phyloP scores from a whole-genome alignment of 1,284 basidiomycete species.

The Omphalotus olearius region DNA sequence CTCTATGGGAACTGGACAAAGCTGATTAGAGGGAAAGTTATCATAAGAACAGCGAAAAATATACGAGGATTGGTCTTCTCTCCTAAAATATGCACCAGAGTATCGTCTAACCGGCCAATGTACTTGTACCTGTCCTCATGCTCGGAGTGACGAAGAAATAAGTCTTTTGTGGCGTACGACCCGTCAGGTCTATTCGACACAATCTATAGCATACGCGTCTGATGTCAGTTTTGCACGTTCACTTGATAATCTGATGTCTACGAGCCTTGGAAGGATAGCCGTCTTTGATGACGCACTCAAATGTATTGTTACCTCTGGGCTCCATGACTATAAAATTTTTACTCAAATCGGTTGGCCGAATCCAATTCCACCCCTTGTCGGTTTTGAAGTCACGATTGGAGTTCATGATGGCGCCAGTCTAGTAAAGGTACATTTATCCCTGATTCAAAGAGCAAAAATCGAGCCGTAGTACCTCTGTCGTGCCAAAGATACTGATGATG shows the following conservation, averaged over 20 bases:
- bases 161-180: slow-evolving; percentile 56
- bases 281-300: slow-evolving; percentile 49
- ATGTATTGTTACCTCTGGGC: slow-evolving; percentile 38
- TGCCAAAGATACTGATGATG: slow-evolving; percentile 52
- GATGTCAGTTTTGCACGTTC: too few relatives aligned
- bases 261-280: slow-evolving; percentile 52
- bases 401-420: slow-evolving; percentile 44
- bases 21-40: background rate
- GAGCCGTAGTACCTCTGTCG: slow-evolving; percentile 28
- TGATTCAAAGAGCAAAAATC: background rate
- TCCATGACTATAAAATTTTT: slow-evolving; percentile 42
- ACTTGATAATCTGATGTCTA: background rate
- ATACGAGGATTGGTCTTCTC: slow-evolving; percentile 54
- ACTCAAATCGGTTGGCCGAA: slow-evolving; percentile 29
- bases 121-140: slow-evolving; percentile 45
- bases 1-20: slow-evolving; percentile 34
- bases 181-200: slow-evolving; percentile 53
- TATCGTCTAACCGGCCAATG: slow-evolving; percentile 58
- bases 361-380: slow-evolving; percentile 62
- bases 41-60: background rate
- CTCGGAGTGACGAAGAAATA: slow-evolving; percentile 45
- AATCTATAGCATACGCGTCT: slow-evolving; percentile 20
- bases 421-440: slow-evolving; percentile 2
- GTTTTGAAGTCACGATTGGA: slow-evolving; percentile 43
- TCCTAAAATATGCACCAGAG: slow-evolving; percentile 44